Conservation (phyloP, 352 stramenopile genomes). For the Globisporangium emineosum region DNA sequence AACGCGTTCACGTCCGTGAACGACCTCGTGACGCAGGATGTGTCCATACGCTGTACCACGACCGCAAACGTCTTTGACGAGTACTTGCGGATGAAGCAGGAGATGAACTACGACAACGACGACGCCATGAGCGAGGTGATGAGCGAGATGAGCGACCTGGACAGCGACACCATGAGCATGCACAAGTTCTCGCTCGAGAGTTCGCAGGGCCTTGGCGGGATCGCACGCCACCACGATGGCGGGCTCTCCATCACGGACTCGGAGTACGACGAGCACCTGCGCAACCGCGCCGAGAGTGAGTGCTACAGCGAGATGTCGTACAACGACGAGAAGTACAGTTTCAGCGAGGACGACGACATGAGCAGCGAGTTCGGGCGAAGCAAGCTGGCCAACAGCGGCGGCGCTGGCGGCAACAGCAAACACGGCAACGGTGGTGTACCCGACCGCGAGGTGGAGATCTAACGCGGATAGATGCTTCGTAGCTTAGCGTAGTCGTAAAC, state of each 20-base stretch:
- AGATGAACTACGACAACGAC: constrained; percentile 62
- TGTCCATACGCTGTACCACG: constrained; percentile 43
- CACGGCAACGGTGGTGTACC: constrained; percentile 13
- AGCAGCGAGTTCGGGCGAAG: constrained; percentile 24
- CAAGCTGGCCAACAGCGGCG: constrained; percentile 5
- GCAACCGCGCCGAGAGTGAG: constrained; percentile 52
- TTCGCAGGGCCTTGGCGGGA: constrained; percentile 20
- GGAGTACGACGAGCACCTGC: constrained; percentile 57
- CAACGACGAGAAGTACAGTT: constrained; percentile 81
- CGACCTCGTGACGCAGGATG: constrained; percentile 48
- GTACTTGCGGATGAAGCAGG: constrained; percentile 77
- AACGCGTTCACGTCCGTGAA: constrained; percentile 48
- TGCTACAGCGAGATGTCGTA: constrained; percentile 80
- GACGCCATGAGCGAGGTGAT: constrained; percentile 43
- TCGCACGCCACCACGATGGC: constrained; percentile 25
- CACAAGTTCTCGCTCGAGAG: constrained; percentile 59
- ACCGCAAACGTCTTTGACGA: constrained; percentile 66
- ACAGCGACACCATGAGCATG: constrained; percentile 45
- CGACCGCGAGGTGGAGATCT: constrained; percentile 71
- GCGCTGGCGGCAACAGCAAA: constrained; percentile 5
- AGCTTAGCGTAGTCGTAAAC: constrained; percentile 5
- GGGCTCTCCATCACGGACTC: constrained; percentile 66
- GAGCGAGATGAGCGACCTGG: constrained; percentile 64
- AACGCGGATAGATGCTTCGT: constrained; percentile 13
- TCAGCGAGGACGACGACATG: constrained; percentile 46